Evolutionary conservation across 192 early-diverging fungal genomes (phyloP).

Genomic region (Coemansia sp.): DNA sequence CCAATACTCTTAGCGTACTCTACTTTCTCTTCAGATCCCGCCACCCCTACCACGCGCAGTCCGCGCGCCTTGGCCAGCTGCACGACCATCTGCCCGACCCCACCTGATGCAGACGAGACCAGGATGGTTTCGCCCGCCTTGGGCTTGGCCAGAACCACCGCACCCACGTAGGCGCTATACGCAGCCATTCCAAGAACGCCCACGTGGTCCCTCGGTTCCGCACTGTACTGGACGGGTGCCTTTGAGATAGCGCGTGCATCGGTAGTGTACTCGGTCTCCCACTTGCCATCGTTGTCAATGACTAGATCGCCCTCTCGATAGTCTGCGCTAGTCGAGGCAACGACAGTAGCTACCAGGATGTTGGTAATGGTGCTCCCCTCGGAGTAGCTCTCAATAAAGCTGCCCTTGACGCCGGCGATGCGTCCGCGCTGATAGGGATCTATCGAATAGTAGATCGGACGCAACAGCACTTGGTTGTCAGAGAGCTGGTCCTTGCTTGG

Average conservation of each 20-base stretch:
- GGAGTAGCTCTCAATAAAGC: conserved; percentile 60
- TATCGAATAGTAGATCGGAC: conserved; percentile 65
- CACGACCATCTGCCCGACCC: conserved; percentile 73
- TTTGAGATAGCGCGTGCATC: conserved; percentile 57
- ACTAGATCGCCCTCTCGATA: conserved; percentile 73
- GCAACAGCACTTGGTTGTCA: conserved; percentile 46
- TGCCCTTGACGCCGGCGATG: conserved; percentile 58
- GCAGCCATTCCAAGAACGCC: conserved; percentile 78
- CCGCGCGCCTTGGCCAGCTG: conserved; percentile 78
- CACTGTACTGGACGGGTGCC: background rate
- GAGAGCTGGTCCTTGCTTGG: conserved; percentile 26
- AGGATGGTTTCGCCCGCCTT: conserved; percentile 82
- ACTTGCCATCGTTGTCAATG: conserved; percentile 71
- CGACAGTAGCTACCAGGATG: conserved; percentile 60
- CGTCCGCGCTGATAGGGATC: conserved; percentile 76
- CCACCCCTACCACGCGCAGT: conserved; percentile 75
- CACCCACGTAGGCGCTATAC: conserved; percentile 71
- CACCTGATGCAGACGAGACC: conserved; percentile 77
- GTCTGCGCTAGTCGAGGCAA: conserved; percentile 59
- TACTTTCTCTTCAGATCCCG: conserved; percentile 83
- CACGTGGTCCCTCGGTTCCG: conserved; percentile 13
- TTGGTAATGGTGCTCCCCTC: conserved; percentile 61
- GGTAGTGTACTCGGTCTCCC: conserved; percentile 52
- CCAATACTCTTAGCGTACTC: conserved; percentile 65
- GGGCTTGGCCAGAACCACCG: conserved; percentile 65